phyloP scores from a whole-genome alignment of 768 basidiomycete genomes.

The Mycena alexandri region DNA sequence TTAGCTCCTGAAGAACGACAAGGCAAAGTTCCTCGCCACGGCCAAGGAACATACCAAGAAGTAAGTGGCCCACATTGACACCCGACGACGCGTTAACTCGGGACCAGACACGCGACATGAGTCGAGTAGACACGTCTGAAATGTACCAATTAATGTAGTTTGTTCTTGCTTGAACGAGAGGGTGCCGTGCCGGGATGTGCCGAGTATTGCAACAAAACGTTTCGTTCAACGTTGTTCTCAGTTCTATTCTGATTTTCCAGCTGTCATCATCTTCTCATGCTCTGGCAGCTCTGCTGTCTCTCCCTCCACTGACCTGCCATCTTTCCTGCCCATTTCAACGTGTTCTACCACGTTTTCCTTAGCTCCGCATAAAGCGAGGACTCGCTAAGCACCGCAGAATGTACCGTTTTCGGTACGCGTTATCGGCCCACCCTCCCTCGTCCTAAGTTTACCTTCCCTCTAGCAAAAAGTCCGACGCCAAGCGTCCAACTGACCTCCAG shows the following conservation, averaged over 20 bases:
- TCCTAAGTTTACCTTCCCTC: constrained; percentile 33
- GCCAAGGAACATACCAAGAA: constrained; percentile 92
- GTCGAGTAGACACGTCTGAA: constrained; percentile 6
- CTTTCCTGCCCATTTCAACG: constrained; percentile 52
- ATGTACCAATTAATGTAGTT: constrained; percentile 14
- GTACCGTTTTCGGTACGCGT: constrained; percentile 83
- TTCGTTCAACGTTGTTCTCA: too few species aligned
- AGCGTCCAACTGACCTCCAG: constrained; percentile 48
- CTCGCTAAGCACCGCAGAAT: constrained; percentile 55
- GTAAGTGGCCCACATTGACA: constrained; percentile 52
- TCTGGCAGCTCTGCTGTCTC: too few species aligned
- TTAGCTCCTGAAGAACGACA: constrained; percentile 84
- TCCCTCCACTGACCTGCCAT: constrained; percentile 22
- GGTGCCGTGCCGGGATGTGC: too few species aligned
- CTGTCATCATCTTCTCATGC: too few species aligned
- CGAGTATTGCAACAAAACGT: too few species aligned
- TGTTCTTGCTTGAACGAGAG: too few species aligned
- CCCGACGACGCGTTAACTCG: constrained; percentile 22
- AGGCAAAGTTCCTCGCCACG: constrained; percentile 75
- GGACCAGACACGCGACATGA: constrained; percentile 30
- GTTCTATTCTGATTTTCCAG: too few species aligned
- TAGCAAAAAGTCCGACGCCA: constrained; percentile 86
- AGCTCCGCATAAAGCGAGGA: constrained; percentile 67
- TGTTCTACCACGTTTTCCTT: constrained; percentile 50
- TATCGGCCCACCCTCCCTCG: constrained; percentile 41